Conservation (phyloP, 2,329 filamentous ascomycete species). For the Lecanicillium sp. region DNA sequence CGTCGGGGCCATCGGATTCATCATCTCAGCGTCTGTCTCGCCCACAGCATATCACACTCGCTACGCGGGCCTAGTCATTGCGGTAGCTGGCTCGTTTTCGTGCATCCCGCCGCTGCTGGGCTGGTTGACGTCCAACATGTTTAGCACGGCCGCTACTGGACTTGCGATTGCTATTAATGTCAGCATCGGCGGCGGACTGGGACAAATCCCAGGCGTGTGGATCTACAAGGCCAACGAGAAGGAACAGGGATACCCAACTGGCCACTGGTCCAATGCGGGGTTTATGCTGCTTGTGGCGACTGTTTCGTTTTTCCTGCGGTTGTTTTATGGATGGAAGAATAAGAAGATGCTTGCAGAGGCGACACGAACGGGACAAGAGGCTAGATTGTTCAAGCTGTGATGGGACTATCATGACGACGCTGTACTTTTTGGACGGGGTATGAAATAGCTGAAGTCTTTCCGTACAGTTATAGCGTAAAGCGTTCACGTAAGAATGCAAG, state of each 20-base stretch:
- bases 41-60: slow-evolving; percentile 48
- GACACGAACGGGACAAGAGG: slow-evolving; percentile 20
- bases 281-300: slow-evolving; percentile 50
- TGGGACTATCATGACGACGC: no score
- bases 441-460: no score
- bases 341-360: slow-evolving; percentile 23
- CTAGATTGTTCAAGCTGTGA: slow-evolving; percentile 33
- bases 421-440: no score
- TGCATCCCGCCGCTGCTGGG: slow-evolving; percentile 62
- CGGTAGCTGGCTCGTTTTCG: slow-evolving; percentile 56
- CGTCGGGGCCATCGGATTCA: slow-evolving; percentile 40
- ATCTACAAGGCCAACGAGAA: slow-evolving; percentile 61
- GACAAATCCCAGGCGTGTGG: slow-evolving; percentile 67
- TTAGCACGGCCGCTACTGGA: slow-evolving; percentile 55
- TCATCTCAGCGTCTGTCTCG: slow-evolving; percentile 56
- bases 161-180: slow-evolving; percentile 65
- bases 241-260: slow-evolving; percentile 55
- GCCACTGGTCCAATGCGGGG: slow-evolving; percentile 58
- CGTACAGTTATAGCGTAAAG: no score
- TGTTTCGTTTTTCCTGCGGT: slow-evolving; percentile 43
- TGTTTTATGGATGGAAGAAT: slow-evolving; percentile 47
- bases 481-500: no score
- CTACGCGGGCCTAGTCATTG: slow-evolving; percentile 64
- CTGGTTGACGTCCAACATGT: slow-evolving; percentile 63
- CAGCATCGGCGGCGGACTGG: slow-evolving; percentile 55